phyloP scores from a whole-genome alignment of 2,329 filamentous ascomycete genomes.

The Fusarium keratoplasticum region DNA sequence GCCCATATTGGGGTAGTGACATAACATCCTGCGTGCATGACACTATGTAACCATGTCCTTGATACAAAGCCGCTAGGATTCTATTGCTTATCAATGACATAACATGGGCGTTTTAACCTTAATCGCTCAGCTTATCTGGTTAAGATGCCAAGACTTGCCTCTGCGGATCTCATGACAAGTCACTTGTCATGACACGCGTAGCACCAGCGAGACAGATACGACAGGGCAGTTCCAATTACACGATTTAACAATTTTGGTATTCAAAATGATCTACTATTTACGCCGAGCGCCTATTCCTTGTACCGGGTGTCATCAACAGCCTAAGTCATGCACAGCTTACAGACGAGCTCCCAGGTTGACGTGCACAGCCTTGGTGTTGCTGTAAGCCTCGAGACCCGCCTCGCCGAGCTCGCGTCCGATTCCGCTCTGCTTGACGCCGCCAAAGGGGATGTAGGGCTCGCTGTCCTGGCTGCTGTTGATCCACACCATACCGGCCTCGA shows the following conservation, averaged over 20 bases:
- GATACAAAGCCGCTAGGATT: background rate
- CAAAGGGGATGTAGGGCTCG: conserved; percentile 43
- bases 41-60: background rate
- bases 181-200: background rate
- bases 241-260: conserved; percentile 11
- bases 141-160: background rate
- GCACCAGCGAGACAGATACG: background rate
- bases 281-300: conserved; percentile 30
- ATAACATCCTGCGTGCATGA: background rate
- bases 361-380: conserved; percentile 42
- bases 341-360: conserved; percentile 43
- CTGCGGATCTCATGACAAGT: background rate
- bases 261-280: conserved; percentile 13
- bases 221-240: background rate
- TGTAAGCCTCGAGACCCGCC: conserved; percentile 44
- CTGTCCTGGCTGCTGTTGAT: conserved; percentile 53
- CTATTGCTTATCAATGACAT: background rate
- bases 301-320: background rate
- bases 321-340: conserved; percentile 15
- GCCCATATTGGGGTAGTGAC: background rate
- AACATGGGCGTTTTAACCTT: background rate
- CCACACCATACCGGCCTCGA: conserved; percentile 76
- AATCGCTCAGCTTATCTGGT: background rate
- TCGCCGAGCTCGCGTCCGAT: conserved; percentile 43
- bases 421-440: conserved; percentile 45